Evolutionary conservation across 371 early-diverging fungal genomes (phyloP), one percentile per base, ranked within the genome.

Genomic region (Blyttiomyces sp.): DNA sequence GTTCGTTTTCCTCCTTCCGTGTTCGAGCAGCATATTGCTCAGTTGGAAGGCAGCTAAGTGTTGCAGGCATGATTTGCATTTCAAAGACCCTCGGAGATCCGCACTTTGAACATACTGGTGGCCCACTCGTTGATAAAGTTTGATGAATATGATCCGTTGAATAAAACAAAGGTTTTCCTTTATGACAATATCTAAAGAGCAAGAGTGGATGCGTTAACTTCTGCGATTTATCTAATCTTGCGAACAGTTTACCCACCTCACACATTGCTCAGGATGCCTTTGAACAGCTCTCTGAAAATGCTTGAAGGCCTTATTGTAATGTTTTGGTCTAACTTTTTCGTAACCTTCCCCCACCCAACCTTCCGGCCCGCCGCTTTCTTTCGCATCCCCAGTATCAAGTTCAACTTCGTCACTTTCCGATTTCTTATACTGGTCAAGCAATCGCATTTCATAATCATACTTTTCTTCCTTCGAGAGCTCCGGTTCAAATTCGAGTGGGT

Each of bases 61-160:
- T 63, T 53, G 85, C 86, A 1, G 96, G 96, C 95, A 96, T 95
- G 54, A 96, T 64, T 65, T 95, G 95, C 54, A 86, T 85, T 72
- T 95, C 96, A 70, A 92, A 96, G 6, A 83, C 81, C n/a, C 94
- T 82, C n/a, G 74, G 78, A 2, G 79, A 81, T 2, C 77, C 74
- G 61, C 96, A 96, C n/a, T 69, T 69, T 6, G 64, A 66, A 66
- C 96, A 95, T 5, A 34, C 53, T 4, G 81, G 85, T 28, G 71
- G 72, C 2, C 57, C 55, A 19, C 7, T 19, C 2, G 4, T 43
- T 16, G 42, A 7, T 16, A 31, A 69, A 36, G 24, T 53, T 57
- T 5, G 82, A 77, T 0, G 76, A 66, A 2, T 49, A 58, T 45
- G 83, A 84, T 30, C 78, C 74, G 55, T 75, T 66, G 7, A 75